Evolutionary conservation across 345 rosid species (phyloP), one percentile per base, ranked within the genome.

Genomic region (Moricandia arvensis): DNA sequence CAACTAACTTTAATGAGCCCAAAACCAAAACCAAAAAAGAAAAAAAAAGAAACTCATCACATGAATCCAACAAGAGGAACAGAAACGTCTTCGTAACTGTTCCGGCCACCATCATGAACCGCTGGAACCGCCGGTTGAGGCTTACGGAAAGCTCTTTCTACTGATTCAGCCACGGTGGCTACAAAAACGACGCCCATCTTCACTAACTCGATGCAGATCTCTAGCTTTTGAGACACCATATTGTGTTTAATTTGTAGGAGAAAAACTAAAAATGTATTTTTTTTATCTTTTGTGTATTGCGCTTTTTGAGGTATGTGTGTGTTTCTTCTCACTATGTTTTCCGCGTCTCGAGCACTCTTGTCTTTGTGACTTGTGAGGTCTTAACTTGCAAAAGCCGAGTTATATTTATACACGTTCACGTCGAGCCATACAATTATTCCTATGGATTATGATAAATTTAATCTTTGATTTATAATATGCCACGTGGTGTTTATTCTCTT

Each of bases 171-270:
- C 13, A 85, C 86, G 4, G 69, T 82, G 17, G 75, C 0, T 30
- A 85, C 80, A 59, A 90, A 85, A 51, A 83, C 74, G 8, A 85
- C 34, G 1, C 82, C 87, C 12, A 87, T 38, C 61, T 73, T 82
- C 73, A 87, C 24, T 29, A 88, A 18, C 51, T 76, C 83, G 43
- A 81, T 68, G 80, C 89, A 84, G 41, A 85, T 79, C 80, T 77
- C 85, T 37, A 86, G 61, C 77, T 77, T 87, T 61, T 84, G 83
- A 43, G 82, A 35, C 87, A 86, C 74, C 88, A 87, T 87, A 2
- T 21, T 66, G 41, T 68, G 37, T 72, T 61, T 63, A 4, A 47
- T 38, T 38, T 51, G 65, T 15, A 43, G 59, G 51, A 67, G 38
- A 64, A 13, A 21, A 4, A 11, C 27, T 1, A 57, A 54, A 66